Evolutionary conservation across 1,284 basidiomycete genomes (phyloP).

Genomic region (Leccinum fuscescens): DNA sequence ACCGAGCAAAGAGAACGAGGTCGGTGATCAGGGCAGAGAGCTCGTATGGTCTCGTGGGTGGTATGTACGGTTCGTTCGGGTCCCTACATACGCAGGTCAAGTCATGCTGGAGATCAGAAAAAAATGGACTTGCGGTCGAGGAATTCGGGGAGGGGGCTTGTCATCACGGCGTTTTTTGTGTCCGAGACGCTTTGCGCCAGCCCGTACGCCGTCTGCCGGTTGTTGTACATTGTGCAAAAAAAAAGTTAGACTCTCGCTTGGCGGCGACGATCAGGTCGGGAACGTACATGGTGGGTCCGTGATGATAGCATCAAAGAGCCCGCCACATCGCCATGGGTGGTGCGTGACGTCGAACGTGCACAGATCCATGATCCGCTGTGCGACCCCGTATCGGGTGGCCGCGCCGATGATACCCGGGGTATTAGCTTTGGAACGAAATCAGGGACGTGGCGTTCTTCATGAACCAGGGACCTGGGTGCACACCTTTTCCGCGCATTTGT

Average conservation of each 20-base stretch:
- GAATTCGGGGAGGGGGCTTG: conserved; percentile 37
- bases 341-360: conserved; percentile 89
- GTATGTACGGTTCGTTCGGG: conserved; percentile 66
- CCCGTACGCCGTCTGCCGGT: conserved; percentile 82
- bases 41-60: conserved; percentile 91
- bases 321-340: conserved; percentile 86
- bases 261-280: neutral
- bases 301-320: conserved; percentile 90
- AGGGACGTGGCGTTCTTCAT: neutral
- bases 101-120: neutral
- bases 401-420: conserved; percentile 75
- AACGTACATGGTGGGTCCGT: conserved; percentile 88
- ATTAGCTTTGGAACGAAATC: conserved; percentile 37
- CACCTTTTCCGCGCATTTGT: conserved; percentile 92
- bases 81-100: conserved; percentile 10
- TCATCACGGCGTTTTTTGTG: conserved; percentile 57
- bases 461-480: neutral
- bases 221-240: neutral
- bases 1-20: conserved; percentile 80
- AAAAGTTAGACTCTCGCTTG: neutral
- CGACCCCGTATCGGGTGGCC: conserved; percentile 84
- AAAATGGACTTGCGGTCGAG: conserved; percentile 40
- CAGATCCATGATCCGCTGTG: conserved; percentile 76
- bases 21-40: conserved; percentile 83
- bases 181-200: conserved; percentile 93